Evolutionary conservation across 345 rosid species (phyloP).

Genomic region (Syzygium grande): DNA sequence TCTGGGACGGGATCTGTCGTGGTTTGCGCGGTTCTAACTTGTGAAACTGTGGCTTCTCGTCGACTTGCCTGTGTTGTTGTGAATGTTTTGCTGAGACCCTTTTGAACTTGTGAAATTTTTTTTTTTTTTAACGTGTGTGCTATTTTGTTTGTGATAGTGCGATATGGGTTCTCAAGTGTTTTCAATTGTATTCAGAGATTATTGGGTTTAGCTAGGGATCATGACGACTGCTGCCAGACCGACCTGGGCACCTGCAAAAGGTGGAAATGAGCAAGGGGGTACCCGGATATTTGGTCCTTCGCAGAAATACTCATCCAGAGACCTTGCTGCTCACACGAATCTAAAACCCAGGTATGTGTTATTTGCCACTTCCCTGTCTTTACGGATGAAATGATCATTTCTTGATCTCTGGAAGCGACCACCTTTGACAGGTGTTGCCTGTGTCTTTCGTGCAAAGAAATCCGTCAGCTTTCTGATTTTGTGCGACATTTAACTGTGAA

Average conservation of each 20-base stretch:
- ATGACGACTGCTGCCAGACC: slow-evolving; percentile 99
- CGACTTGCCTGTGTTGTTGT: not conserved
- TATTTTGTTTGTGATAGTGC: not conserved
- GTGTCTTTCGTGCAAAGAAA: not conserved
- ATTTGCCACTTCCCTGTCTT: not conserved
- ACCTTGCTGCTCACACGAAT: slow-evolving; percentile 82
- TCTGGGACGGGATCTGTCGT: not conserved
- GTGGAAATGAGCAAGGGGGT: slow-evolving; percentile 97
- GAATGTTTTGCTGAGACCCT: not conserved
- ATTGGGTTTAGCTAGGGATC: not conserved
- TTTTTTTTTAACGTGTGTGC: not conserved
- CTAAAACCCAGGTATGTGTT: slow-evolving; percentile 68
- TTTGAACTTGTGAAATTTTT: not conserved
- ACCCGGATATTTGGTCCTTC: slow-evolving; percentile 97
- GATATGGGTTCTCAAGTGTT: not conserved
- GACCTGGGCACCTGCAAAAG: slow-evolving; percentile 99
- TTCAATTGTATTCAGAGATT: not conserved
- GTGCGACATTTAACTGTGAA: not conserved
- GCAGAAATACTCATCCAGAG: slow-evolving; percentile 94
- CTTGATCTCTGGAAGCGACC: not conserved
- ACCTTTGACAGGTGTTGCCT: not conserved
- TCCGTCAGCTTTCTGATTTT: not conserved
- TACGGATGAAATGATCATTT: not conserved
- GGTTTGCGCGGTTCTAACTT: not conserved
- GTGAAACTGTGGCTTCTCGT: not conserved